Percentiles rank a stretch among this genome's conserved stretches.
These are phyloP conservation scores for Neopestalotiopsis rosae DNA, from an alignment of 2,329 filamentous ascomycete species.

Conservation along the genomic window DNA sequence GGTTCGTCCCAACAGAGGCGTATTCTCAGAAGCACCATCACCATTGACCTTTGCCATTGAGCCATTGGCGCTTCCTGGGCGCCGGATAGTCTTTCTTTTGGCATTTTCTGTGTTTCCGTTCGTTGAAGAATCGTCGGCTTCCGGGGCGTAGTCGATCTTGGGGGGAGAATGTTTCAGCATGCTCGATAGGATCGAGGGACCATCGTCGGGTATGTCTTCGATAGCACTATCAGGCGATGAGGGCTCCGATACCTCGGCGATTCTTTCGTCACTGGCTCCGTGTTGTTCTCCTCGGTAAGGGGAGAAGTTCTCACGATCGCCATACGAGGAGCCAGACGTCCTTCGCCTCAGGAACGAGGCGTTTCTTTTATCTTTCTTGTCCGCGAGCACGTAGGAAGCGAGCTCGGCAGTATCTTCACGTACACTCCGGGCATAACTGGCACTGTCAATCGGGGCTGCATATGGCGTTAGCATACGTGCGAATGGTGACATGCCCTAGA, in stretches of 20 bases:
- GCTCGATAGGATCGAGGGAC: constrained; percentile 46
- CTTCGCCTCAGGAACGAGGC: constrained; percentile 51
- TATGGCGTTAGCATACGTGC: constrained; percentile 22
- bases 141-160: constrained; percentile 15
- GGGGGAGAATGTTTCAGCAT: constrained; percentile 57
- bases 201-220: constrained; percentile 27
- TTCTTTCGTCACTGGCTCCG: constrained; percentile 30
- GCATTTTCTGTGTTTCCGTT: neutral
- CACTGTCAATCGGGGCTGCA: constrained; percentile 66
- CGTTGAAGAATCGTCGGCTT: constrained; percentile 19
- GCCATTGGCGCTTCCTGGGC: neutral
- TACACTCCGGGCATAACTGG: constrained; percentile 77
- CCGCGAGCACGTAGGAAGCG: constrained; percentile 79
- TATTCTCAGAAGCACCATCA: constrained; percentile 42
- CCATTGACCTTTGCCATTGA: constrained; percentile 19
- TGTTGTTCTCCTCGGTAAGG: constrained; percentile 29
- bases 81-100: neutral
- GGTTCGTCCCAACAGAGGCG: constrained; percentile 49
- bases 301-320: constrained; percentile 29
- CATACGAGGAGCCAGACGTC: constrained; percentile 40
- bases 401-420: constrained; percentile 88
- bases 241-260: constrained; percentile 37
- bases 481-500: constrained; percentile 7
- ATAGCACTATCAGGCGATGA: constrained; percentile 28
- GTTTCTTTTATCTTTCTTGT: constrained; percentile 53